Evolutionary conservation across 768 basidiomycete species (phyloP).

Genomic region (Strobilomyces echinocephalus): DNA sequence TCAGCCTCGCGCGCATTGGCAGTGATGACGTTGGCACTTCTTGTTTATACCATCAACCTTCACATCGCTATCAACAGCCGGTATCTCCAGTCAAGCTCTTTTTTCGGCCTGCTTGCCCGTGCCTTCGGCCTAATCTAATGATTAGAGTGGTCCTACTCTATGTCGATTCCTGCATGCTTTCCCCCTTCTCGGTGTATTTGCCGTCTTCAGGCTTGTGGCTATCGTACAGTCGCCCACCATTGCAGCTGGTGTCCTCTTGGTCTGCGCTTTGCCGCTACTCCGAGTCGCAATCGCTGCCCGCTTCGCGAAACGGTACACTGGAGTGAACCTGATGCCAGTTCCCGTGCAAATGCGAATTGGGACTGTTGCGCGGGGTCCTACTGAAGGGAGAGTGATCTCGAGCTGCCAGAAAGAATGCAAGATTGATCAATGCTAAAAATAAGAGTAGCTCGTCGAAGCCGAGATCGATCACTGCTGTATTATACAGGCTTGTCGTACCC

Average conservation of each 20-base stretch:
- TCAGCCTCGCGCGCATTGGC: constrained; percentile 17
- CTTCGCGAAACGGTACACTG: constrained; percentile 4
- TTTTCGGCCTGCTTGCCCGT: neutral
- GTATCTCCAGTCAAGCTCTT: constrained; percentile 16
- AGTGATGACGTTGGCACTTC: constrained; percentile 22
- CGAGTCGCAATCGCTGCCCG: constrained; percentile 12
- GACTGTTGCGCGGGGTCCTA: neutral
- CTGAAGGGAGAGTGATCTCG: neutral
- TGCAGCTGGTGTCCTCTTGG: constrained; percentile 16
- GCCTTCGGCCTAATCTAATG: neutral
- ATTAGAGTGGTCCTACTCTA: constrained; percentile 12
- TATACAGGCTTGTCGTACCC: constrained; percentile 5
- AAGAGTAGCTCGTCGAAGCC: neutral
- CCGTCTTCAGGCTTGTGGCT: constrained; percentile 15
- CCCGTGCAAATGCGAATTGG: constrained; percentile 4
- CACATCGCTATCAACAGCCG: constrained; percentile 16
- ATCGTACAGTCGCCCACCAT: constrained; percentile 21
- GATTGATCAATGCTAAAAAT: too few species aligned
- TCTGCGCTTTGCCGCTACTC: constrained; percentile 19
- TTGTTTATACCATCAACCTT: constrained; percentile 29
- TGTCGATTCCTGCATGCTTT: constrained; percentile 21
- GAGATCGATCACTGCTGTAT: constrained; percentile 1
- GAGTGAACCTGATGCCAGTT: constrained; percentile 4
- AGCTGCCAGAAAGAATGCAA: too few species aligned
- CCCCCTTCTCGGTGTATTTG: constrained; percentile 26